Percentiles rank a stretch among this genome's conserved stretches.
Conservation (phyloP, 139 green algal species). For the Parachlorella kessleri region DNA sequence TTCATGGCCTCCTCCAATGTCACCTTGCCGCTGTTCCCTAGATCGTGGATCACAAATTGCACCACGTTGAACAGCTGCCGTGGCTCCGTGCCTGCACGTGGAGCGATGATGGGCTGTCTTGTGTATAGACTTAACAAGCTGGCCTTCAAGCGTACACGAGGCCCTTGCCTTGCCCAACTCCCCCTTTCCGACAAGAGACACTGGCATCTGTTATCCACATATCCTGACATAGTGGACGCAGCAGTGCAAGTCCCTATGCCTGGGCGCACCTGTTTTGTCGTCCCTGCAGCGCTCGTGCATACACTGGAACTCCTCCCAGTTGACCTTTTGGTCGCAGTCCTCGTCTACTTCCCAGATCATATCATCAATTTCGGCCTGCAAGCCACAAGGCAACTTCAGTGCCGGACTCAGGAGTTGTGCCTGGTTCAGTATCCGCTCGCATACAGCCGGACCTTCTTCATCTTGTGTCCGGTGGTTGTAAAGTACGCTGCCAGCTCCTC, state of each 20-base stretch:
- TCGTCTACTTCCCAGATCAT: slow-evolving; percentile 99
- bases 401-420: no score
- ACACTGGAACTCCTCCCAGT: slow-evolving; percentile 85
- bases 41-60: slow-evolving; percentile 95
- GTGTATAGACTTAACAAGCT: no score
- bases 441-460: slow-evolving; percentile 70
- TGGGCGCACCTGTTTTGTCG: slow-evolving; percentile 59
- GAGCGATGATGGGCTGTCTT: no score
- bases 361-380: slow-evolving; percentile 85
- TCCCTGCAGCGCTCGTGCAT: slow-evolving; percentile 86
- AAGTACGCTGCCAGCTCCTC: slow-evolving; percentile 84
- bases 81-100: slow-evolving; percentile 80
- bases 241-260: no score
- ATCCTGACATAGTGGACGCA: no score
- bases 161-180: no score
- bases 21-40: slow-evolving; percentile 58
- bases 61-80: slow-evolving; percentile 92
- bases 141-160: no score
- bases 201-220: no score
- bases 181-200: no score
- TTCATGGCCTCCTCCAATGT: slow-evolving; percentile 84
- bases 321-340: slow-evolving; percentile 79
- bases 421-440: no score
- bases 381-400: no score
- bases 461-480: slow-evolving; percentile 68